A percentile compares a stretch with the other conserved stretches of the same genome.
These are phyloP conservation scores for Neopestalotiopsis rosae DNA, from an alignment of 2,329 filamentous ascomycete species.

Conservation along the genomic window DNA sequence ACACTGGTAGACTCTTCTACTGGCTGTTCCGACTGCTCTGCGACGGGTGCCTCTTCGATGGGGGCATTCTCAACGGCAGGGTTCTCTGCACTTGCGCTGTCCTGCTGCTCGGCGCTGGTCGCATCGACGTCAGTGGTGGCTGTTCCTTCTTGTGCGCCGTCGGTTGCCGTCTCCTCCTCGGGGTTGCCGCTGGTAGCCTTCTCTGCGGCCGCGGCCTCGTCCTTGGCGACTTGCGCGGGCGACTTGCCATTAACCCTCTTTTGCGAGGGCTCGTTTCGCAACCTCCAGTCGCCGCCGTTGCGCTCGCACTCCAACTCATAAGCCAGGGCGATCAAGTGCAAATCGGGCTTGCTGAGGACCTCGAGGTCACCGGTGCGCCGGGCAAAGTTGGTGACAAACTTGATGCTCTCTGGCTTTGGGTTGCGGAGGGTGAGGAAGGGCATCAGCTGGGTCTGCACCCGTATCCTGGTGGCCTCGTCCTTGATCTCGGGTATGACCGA, in stretches of 20 bases:
- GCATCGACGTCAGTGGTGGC: constrained; percentile 43
- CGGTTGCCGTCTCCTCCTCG: not conserved
- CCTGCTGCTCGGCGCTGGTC: not conserved
- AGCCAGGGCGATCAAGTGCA: constrained; percentile 86
- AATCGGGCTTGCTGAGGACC: constrained; percentile 86
- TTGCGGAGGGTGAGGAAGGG: constrained; percentile 83
- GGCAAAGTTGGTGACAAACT: constrained; percentile 83
- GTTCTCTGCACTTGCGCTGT: not conserved
- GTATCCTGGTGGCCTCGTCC: constrained; percentile 78
- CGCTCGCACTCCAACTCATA: constrained; percentile 95
- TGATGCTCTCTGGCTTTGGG: constrained; percentile 78
- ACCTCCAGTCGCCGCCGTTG: constrained; percentile 86
- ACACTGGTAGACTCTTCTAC: not conserved
- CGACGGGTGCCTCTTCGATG: too few species aligned
- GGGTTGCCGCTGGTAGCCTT: too few species aligned
- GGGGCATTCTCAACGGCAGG: not conserved
- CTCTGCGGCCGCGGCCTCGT: constrained; percentile 21
- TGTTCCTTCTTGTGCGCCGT: not conserved
- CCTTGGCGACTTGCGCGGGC: constrained; percentile 54
- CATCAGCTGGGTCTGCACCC: constrained; percentile 82
- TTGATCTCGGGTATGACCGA: constrained; percentile 87
- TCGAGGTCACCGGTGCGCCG: constrained; percentile 87
- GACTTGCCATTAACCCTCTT: constrained; percentile 76
- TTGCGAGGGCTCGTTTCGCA: constrained; percentile 80
- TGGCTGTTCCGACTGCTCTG: not conserved